Evolutionary conservation across 345 rosid species (phyloP).

Genomic region (Orychophragmus violaceus): DNA sequence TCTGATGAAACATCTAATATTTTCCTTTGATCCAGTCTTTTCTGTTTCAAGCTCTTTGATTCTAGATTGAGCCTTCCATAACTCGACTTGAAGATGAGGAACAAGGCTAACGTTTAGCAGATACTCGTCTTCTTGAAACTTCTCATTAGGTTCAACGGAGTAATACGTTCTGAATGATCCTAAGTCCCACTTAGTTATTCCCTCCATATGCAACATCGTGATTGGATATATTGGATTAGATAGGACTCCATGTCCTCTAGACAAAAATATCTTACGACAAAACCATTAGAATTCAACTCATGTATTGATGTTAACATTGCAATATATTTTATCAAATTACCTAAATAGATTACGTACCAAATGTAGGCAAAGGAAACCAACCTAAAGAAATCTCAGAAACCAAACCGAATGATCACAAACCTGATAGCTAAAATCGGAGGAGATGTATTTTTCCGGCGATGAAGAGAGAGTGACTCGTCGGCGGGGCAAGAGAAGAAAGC

Average conservation of each 20-base stretch:
- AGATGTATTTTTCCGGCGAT: no score
- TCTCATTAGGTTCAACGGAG: conserved; percentile 18
- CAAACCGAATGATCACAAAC: conserved; percentile 26
- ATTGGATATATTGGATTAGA: not conserved
- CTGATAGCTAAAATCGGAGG: conserved; percentile 65
- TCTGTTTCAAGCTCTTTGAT: conserved; percentile 27
- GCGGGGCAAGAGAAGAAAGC: not conserved
- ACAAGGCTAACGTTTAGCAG: conserved; percentile 1
- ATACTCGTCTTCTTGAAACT: conserved; percentile 5
- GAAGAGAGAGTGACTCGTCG: no score
- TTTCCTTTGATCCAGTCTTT: not conserved
- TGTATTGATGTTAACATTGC: not conserved
- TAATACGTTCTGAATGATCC: conserved; percentile 18
- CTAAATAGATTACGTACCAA: not conserved
- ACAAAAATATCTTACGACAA: not conserved
- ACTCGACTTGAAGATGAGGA: conserved; percentile 17
- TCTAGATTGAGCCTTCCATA: conserved; percentile 27
- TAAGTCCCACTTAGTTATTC: conserved; percentile 26
- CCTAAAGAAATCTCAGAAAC: not conserved
- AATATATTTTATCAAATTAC: not conserved
- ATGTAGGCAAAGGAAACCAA: not conserved
- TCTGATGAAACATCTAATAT: not conserved
- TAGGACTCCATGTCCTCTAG: not conserved
- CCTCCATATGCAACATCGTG: conserved; percentile 14
- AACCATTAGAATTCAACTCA: not conserved